Evolutionary conservation across 257 asterid species (phyloP).

Genomic region (Paulownia fortunei): DNA sequence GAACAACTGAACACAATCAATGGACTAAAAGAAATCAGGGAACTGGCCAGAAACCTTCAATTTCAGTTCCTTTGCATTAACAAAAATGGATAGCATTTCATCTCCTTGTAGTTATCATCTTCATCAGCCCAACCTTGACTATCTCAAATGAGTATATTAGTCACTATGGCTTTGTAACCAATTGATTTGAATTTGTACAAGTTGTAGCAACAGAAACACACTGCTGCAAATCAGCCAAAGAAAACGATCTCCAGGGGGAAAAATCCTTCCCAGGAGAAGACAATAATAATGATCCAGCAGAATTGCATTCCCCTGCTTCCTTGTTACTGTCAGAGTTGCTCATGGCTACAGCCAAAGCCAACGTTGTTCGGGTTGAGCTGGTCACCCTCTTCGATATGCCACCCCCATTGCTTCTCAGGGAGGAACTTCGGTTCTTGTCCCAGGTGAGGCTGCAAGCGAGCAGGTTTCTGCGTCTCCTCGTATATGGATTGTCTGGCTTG

Average conservation of each 20-base stretch:
- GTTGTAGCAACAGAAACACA: constrained; percentile 28
- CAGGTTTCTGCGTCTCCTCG: constrained; percentile 55
- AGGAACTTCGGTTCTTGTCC: constrained; percentile 50
- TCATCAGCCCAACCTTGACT: no score
- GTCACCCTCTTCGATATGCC: constrained; percentile 53
- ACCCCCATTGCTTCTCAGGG: constrained; percentile 38
- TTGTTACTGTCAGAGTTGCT: constrained; percentile 24
- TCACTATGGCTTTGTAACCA: constrained; percentile 24
- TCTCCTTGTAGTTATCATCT: no score
- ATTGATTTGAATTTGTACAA: constrained; percentile 19
- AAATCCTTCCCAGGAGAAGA: neutral
- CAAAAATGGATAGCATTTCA: no score
- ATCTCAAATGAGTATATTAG: neutral
- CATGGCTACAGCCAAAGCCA: constrained; percentile 52
- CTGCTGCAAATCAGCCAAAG: constrained; percentile 56
- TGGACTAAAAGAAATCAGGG: no score
- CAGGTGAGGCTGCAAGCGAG: constrained; percentile 42
- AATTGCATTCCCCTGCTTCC: neutral
- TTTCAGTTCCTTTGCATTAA: no score
- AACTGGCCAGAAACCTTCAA: no score
- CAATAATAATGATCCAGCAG: neutral
- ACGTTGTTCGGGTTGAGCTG: constrained; percentile 33
- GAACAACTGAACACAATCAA: no score
- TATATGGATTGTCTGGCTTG: constrained; percentile 59
- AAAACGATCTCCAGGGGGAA: constrained; percentile 51